Base-by-base conservation (phyloP, 768 basidiomycete species). In the Kockovaella imperatae region DNA sequence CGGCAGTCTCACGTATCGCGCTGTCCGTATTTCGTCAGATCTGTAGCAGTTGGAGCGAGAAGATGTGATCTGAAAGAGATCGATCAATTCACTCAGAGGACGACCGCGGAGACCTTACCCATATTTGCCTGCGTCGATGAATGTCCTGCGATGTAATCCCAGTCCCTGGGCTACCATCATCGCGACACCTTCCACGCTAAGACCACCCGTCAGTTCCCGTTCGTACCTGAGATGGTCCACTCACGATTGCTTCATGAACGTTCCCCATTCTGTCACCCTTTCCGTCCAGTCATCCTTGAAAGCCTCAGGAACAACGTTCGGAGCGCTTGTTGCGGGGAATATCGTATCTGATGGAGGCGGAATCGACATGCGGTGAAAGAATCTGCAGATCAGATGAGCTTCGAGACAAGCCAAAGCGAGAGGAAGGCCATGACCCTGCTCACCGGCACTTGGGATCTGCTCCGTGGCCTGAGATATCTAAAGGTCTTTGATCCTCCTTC, bases 391-490 rank as follows among this genome's bases (percentile, higher is more conserved):
- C 5, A 31, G 32, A 3, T 26, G 26, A 13, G 36, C 23, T 5
- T 1, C 3, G 24, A 47, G 32, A n/a, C n/a, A 40, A 21, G 20
- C 13, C 30, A 21, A 20, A 6, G 23, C 39, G 25, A n/a, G 14
- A 4, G 40, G 31, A 28, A 18, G 29, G 14, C 29, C 20, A 53
- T 38, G 41, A 56, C 54, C 24, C 18, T 38, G 64, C 70, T 36
- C 35, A 95, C 53, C 91, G 78, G 68, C 87, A 93, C 71, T 97
- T 97, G 0, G 91, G 91, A 69, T 97, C 91, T 1, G 88, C 86
- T 5, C 79, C 76, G 54, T 72, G 69, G 3, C 67, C 69, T 1
- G 52, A 49, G 7, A 76, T 50, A 69, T 97, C 91, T 42, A 97
- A 70, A 5, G 91, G 91, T 25, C 91, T 73, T 62, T 97, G 87